Evolutionary conservation across 1,284 basidiomycete genomes (phyloP), one percentile per base, ranked within the genome.

Genomic region (Phellinidium pouzarii): DNA sequence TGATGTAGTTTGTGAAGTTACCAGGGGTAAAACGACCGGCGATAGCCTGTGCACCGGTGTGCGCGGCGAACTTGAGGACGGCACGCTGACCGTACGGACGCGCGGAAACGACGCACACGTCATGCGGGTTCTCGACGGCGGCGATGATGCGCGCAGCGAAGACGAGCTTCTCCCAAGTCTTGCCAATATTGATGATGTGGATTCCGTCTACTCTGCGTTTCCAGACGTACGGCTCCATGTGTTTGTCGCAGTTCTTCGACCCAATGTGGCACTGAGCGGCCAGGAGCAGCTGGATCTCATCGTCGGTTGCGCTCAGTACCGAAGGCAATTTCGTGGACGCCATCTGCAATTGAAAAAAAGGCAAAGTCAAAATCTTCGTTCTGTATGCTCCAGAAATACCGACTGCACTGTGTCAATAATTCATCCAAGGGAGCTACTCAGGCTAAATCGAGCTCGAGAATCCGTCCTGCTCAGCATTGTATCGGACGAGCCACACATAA

Each of bases 151-250:
- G 90, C 58, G 93, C 94, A 58, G 94, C 93, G 64, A 95, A 79
- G 60, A 96, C 91, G 62, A 99, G 82, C 77, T 99, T 99, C 77
- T 98, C 94, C 95, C 94, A 98, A 62, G 95, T 99, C 84, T 98
- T 98, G 69, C 94, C 94, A 64, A 98, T 87, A 86, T 99, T 97
- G 67, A 98, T 75, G 66, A 99, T 77, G 77, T 98, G 87, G 73
- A 98, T 93, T 64, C 94, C 95, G 73, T 99, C 95, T 60, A 86
- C 72, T 68, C 95, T 83, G 69, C 95, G 81, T 79, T 96, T 98
- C 88, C 87, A 97, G 72, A 99, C 91, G 74, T 99, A 99, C 53
- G 91, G 79, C 67, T 89, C 84, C 95, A 99, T 99, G 71, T 93
- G 88, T 84, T 94, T 96, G 73, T 96, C 93, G 77, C 91, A 94